These are phyloP conservation scores for Aspergillus neoniger DNA, from an alignment of 2,329 filamentous ascomycete species.

Conservation along the genomic window DNA sequence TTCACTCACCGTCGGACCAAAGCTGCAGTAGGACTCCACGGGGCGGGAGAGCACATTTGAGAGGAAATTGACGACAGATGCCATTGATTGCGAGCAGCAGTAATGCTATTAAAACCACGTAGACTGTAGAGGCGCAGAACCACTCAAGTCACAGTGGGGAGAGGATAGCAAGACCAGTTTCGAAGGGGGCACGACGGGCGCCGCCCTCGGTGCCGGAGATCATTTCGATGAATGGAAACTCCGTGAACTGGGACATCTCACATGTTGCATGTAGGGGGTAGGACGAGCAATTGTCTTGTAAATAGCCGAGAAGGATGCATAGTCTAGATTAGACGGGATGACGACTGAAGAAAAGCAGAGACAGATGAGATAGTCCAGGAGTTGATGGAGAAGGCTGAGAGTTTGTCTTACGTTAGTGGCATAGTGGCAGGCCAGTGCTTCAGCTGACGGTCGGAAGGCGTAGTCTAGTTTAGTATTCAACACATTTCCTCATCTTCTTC, in stretches of 20 bases:
- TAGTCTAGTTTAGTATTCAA: neutral
- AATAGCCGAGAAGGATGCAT: neutral
- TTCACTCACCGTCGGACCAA: slow-evolving; percentile 40
- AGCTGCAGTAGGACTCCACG: slow-evolving; percentile 31
- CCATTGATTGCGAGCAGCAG: slow-evolving; percentile 13
- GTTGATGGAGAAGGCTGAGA: neutral
- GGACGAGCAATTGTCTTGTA: neutral
- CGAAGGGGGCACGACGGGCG: neutral
- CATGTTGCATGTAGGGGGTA: neutral
- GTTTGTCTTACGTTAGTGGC: neutral
- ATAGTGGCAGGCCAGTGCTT: neutral
- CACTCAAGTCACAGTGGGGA: neutral
- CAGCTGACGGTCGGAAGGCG: neutral
- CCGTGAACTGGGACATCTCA: neutral
- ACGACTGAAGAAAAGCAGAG: neutral
- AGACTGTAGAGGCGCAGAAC: neutral
- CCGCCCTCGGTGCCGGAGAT: neutral
- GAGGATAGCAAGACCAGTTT: neutral
- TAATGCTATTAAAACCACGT: neutral
- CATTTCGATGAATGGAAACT: neutral
- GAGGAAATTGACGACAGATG: slow-evolving; percentile 19
- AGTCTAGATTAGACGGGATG: neutral
- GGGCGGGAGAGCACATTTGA: slow-evolving; percentile 32
- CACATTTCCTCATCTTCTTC: neutral
- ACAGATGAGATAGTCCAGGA: neutral